Evolutionary conservation across 768 basidiomycete species (phyloP).

Genomic region (Sporobolomyces roseus): DNA sequence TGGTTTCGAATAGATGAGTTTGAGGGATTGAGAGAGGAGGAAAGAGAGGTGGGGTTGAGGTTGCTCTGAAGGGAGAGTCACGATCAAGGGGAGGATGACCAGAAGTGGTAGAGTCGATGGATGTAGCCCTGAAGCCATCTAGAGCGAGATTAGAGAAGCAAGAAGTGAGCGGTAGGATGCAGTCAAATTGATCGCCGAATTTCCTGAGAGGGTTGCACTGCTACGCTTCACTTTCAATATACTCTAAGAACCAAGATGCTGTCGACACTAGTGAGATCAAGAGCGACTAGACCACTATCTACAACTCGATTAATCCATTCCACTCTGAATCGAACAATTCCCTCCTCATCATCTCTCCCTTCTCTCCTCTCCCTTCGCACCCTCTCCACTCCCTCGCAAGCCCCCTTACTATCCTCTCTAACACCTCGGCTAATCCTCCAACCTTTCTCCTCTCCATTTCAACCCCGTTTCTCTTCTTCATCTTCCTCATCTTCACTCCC

Average conservation of each 20-base stretch:
- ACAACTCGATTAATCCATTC: background rate
- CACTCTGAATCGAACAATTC: background rate
- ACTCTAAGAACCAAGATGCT: background rate
- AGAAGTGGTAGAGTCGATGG: slow-evolving; percentile 7
- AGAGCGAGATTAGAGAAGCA: too few species aligned
- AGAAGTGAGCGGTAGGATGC: background rate
- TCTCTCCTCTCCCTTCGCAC: too few species aligned
- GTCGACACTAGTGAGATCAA: background rate
- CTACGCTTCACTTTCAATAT: background rate
- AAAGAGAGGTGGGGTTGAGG: slow-evolving; percentile 58
- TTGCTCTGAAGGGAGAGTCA: slow-evolving; percentile 57
- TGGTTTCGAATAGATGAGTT: slow-evolving; percentile 53
- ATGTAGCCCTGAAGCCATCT: background rate
- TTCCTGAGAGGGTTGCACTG: background rate
- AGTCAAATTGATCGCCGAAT: background rate
- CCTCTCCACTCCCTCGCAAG: background rate
- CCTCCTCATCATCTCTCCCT: slow-evolving; percentile 7
- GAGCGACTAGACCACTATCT: background rate
- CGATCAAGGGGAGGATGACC: slow-evolving; percentile 55
- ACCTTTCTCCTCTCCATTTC: background rate
- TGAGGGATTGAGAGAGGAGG: slow-evolving; percentile 76
- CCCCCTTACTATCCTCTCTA: background rate
- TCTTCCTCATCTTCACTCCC: background rate
- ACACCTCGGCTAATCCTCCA: background rate
- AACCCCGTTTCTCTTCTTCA: slow-evolving; percentile 4